Evolutionary conservation across 805 yeast genomes (phyloP).

Genomic region (Soucietia sequanensis): DNA sequence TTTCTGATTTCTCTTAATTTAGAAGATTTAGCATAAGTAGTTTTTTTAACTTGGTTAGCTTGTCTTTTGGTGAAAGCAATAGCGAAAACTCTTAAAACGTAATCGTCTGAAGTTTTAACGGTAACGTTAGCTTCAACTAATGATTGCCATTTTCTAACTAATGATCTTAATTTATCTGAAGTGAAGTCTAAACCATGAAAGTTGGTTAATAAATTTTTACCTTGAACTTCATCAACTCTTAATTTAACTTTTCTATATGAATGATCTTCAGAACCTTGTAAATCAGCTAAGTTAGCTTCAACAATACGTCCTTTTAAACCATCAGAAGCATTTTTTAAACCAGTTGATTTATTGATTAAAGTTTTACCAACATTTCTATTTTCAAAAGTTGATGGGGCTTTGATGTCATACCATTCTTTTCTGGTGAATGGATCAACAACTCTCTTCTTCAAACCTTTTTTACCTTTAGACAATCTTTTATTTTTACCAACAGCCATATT

Average conservation of each 20-base stretch:
- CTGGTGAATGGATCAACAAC: constrained; percentile 97
- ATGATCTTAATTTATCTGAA: constrained; percentile 90
- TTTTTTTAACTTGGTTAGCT: constrained; percentile 91
- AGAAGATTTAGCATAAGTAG: constrained; percentile 93
- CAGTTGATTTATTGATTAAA: constrained; percentile 92
- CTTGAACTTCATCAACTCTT: constrained; percentile 97
- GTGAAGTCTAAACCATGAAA: constrained; percentile 98
- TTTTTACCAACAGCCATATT: constrained; percentile 84
- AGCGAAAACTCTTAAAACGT: constrained; percentile 89
- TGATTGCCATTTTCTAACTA: constrained; percentile 97
- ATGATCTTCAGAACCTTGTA: constrained; percentile 96
- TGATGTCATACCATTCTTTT: constrained; percentile 95
- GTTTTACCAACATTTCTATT: constrained; percentile 97
- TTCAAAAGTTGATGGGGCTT: constrained; percentile 96
- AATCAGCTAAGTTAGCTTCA: constrained; percentile 90
- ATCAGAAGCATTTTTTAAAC: constrained; percentile 93
- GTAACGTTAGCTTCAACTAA: constrained; percentile 95
- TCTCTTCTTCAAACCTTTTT: constrained; percentile 97
- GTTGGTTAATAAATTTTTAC: constrained; percentile 95
- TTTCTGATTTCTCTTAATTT: constrained; percentile 94
- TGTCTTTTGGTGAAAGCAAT: constrained; percentile 97
- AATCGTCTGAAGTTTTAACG: constrained; percentile 94
- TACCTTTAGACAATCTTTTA: constrained; percentile 78
- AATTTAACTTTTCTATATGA: constrained; percentile 91
- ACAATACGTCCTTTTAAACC: constrained; percentile 94